phyloP scores from a whole-genome alignment of 805 yeast genomes.

The Tetrapisispora arboricola region DNA sequence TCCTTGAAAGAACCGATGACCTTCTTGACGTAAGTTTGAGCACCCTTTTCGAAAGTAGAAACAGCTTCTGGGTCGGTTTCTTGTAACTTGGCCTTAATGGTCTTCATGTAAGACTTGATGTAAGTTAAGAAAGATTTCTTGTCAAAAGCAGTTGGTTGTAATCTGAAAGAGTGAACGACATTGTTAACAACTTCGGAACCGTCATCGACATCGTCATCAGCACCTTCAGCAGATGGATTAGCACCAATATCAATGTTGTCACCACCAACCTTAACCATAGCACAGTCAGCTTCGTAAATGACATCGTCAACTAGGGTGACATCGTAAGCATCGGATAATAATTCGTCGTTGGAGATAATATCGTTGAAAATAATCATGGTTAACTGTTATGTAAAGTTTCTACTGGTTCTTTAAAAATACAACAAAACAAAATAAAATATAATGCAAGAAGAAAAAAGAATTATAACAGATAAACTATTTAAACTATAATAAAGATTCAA shows the following conservation, averaged over 20 bases:
- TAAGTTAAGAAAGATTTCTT: conserved; percentile 94
- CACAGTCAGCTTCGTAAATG: conserved; percentile 95
- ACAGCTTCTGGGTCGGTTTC: conserved; percentile 84
- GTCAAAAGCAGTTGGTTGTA: conserved; percentile 92
- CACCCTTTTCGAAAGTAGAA: conserved; percentile 93
- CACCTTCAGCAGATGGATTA: conserved; percentile 98
- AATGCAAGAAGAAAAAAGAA: neutral
- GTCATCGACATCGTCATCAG: conserved; percentile 70
- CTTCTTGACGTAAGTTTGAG: conserved; percentile 92
- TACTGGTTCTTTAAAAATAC: neutral
- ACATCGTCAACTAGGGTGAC: conserved; percentile 76
- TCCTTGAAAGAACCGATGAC: conserved; percentile 90
- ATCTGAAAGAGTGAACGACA: conserved; percentile 97
- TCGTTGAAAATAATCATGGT: conserved; percentile 45
- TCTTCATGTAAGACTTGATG: conserved; percentile 99
- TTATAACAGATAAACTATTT: neutral
- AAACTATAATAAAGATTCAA: neutral
- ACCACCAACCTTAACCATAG: conserved; percentile 79
- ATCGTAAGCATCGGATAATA: conserved; percentile 95
- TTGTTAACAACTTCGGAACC: conserved; percentile 91
- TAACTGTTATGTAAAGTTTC: neutral
- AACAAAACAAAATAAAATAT: too few species aligned
- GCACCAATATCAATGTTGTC: conserved; percentile 98
- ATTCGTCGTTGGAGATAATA: conserved; percentile 89
- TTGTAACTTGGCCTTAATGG: conserved; percentile 80